Base-by-base conservation (phyloP, 495 filamentous ascomycete genomes). In the Xylaria nigripes region DNA sequence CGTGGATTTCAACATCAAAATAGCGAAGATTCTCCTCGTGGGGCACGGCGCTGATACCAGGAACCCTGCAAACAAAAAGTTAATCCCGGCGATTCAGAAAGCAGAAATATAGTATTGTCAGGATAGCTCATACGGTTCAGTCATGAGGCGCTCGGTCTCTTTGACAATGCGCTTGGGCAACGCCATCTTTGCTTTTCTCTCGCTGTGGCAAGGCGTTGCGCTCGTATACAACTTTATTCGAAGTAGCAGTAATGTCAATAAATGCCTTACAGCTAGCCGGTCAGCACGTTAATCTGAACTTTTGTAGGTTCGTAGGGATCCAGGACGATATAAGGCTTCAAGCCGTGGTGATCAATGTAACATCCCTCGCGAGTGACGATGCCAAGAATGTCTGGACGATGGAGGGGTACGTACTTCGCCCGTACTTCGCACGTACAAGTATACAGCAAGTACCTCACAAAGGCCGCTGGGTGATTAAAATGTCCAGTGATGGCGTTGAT, bases 21-120 rank as follows among this genome's bases (percentile, higher is more conserved):
- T 99, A 97, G 49, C 93, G 81, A 45, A 96, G 80, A 70, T 99
- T 99, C 60, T 99, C 93, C 68, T 96, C 91, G 68, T 97, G 93
- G n/a, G 94, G 94, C 54, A 95, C 79, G 23, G 93, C 93, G 58
- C 89, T 95, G 71, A 99, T 99, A 54, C 93, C 93, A 24, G 90
- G 90, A 18, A 97, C 93, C 42, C 91, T 96, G 61, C 45, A 52
- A 51, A 45, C 16, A 45, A 56, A 56, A 23, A 52, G 62, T 29
- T 9, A 53, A 40, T 38, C 50, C 27, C 4, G 13, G 13, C 9
- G 3, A 36, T 27, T 9, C 8, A 10, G 46, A 13, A 45, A 22
- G 16, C 9, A 42, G 23, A 45, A 45, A 43, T 40, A 42, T 32
- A 41, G 23, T 21, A 25, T 36, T 40, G 36, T 40, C 16, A 18